Evolutionary conservation across 2,329 filamentous ascomycete genomes (phyloP).

Genomic region (Ceratocystiopsis brevicomis): DNA sequence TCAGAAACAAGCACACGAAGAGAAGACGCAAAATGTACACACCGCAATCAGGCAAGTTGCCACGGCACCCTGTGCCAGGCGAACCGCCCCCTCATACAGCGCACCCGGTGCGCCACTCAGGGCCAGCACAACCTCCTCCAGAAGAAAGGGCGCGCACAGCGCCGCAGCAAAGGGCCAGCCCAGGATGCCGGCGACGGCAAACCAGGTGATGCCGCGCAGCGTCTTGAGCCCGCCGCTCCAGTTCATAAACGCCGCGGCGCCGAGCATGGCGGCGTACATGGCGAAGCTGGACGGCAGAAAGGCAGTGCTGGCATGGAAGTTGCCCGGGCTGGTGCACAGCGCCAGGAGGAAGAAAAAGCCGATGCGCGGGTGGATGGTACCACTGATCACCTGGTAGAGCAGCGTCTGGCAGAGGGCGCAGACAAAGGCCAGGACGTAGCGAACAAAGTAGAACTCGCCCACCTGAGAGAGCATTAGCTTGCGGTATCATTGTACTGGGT

Average conservation of each 20-base stretch:
- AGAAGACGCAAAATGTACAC: conserved; percentile 14
- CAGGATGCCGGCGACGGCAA: conserved; percentile 64
- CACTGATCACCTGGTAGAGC: conserved; percentile 59
- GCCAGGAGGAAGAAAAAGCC: conserved; percentile 69
- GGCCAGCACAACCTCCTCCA: conserved; percentile 48
- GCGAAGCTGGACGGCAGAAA: conserved; percentile 89
- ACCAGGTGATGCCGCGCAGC: conserved; percentile 73
- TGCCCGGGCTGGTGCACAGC: conserved; percentile 64
- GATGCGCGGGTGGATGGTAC: conserved; percentile 62
- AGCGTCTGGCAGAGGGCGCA: conserved; percentile 72
- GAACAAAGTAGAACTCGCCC: conserved; percentile 73
- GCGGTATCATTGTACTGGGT: no score
- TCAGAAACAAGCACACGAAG: no score
- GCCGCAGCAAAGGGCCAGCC: conserved; percentile 92
- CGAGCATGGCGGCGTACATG: conserved; percentile 85
- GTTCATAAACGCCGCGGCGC: conserved; percentile 77
- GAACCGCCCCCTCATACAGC: conserved; percentile 37
- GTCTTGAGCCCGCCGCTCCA: conserved; percentile 66
- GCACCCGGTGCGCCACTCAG: conserved; percentile 36
- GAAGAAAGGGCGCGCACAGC: conserved; percentile 58
- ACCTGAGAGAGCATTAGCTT: conserved; percentile 20
- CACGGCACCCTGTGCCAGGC: conserved; percentile 48
- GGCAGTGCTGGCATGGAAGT: conserved; percentile 77
- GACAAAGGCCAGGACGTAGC: conserved; percentile 50
- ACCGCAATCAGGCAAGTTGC: conserved; percentile 40